Conservation (phyloP, 1,284 basidiomycete genomes). For the Grifola frondosa region DNA sequence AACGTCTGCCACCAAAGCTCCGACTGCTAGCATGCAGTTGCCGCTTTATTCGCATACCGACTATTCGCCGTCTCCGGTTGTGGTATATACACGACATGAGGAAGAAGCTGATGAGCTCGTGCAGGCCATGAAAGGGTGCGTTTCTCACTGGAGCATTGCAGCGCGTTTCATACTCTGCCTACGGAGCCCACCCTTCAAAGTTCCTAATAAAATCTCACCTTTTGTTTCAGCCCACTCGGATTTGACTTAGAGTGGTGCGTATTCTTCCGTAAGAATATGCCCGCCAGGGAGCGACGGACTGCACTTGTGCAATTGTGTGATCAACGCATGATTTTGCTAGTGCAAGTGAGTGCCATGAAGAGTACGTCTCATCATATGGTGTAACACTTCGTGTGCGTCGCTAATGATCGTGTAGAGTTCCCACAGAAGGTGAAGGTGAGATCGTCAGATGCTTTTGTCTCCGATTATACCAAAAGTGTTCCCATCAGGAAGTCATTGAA, state of each 20-base stretch:
- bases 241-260: constrained; percentile 66
- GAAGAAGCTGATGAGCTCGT: constrained; percentile 44
- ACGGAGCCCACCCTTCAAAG: neutral
- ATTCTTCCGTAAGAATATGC: constrained; percentile 28
- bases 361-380: constrained; percentile 35
- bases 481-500: constrained; percentile 47
- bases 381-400: neutral
- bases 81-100: constrained; percentile 43
- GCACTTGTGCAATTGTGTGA: constrained; percentile 58
- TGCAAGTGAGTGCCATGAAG: constrained; percentile 57
- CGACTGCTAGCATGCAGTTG: constrained; percentile 7
- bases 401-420: constrained; percentile 33
- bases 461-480: neutral
- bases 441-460: neutral
- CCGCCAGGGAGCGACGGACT: constrained; percentile 36
- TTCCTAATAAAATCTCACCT: neutral
- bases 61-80: constrained; percentile 34
- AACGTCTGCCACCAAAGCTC: no score
- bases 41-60: constrained; percentile 44
- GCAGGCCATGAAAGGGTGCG: constrained; percentile 40
- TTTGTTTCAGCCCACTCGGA: constrained; percentile 46
- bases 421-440: constrained; percentile 45
- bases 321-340: constrained; percentile 46
- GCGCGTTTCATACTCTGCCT: neutral
- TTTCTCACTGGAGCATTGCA: neutral